Evolutionary conservation across 371 early-diverging fungal genomes (phyloP).

Genomic region (Pancytospora epiphaga): DNA sequence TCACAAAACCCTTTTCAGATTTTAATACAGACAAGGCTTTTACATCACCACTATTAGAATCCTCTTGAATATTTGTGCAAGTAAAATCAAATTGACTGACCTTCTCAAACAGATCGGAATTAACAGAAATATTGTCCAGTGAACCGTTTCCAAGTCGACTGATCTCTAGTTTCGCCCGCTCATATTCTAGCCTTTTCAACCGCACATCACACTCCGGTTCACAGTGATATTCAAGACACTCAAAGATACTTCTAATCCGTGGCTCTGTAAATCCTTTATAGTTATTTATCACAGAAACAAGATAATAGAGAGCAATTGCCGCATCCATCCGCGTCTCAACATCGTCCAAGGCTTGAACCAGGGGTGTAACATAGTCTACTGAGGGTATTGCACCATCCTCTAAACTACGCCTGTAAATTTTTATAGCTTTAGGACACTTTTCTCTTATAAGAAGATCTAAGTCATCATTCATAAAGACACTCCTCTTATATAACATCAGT

Average conservation of each 20-base stretch:
- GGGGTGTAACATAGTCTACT: not conserved
- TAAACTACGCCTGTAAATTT: constrained; percentile 3
- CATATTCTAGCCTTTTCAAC: too few species aligned
- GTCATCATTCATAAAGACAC: constrained; percentile 18
- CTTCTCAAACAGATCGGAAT: not conserved
- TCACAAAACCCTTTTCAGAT: too few species aligned
- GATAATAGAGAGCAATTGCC: constrained; percentile 9
- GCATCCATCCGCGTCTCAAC: not conserved
- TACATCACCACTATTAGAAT: too few species aligned
- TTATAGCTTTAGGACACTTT: constrained; percentile 6
- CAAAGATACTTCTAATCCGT: constrained; percentile 33
- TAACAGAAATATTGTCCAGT: not conserved
- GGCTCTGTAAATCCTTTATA: constrained; percentile 15
- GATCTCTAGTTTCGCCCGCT: not conserved
- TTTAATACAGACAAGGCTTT: too few species aligned
- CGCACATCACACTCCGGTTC: constrained; percentile 22
- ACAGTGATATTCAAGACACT: constrained; percentile 30
- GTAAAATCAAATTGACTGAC: too few species aligned
- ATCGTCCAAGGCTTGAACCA: constrained; percentile 6
- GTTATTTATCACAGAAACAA: not conserved
- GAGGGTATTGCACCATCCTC: not conserved
- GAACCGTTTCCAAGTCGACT: too few species aligned
- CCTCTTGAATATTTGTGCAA: too few species aligned
- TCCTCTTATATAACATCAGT: constrained; percentile 31
- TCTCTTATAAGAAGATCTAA: constrained; percentile 2